Evolutionary conservation across 768 basidiomycete species (phyloP), one percentile per base, ranked within the genome.

Genomic region (Tephrocybe sp.): DNA sequence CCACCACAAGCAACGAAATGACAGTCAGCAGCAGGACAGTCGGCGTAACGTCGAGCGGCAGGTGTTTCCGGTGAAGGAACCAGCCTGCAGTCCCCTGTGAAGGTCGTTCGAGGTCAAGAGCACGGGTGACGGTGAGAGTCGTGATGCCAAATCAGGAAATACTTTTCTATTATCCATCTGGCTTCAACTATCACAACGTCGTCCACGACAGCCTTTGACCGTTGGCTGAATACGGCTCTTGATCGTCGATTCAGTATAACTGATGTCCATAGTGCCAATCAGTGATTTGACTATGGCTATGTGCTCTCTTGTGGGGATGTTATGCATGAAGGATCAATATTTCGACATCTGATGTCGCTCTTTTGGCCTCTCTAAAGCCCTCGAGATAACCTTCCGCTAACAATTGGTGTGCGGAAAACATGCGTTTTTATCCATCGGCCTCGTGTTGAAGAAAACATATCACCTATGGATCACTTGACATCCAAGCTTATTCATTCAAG

Each of bases 121-220:
- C 7, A 31, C 41, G 33, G 3, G 12, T 15, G 31, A 23, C 31
- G 18, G 49, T 50, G 49, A 30, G 53, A 55, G 42, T n/a, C 10
- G n/a, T 25, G 29, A 37, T 50, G 40, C 49, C 45, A 50, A 48
- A 55, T 55, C 45, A 43, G 54, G 54, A 43, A 47, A 39, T 10
- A 22, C 27, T 41, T 16, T 5, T 34, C 13, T 12, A 4, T 38
- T 38, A 6, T 34, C 13, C 33, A 34, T 18, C 37, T 38, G 5
- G 6, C 27, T n/a, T 38, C 37, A 38, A 19, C 18, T 18, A 23
- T 16, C 13, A 30, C 39, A n/a, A 19, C 37, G 18, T 19, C 19
- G 33, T 4, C 4, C 4, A 30, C 16, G 38, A 21, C 38, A 40
- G 21, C 38, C 4, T 19, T 10, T 9, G 18, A 40, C 7, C 38